Conservation (phyloP, 345 rosid genomes). For the Salix koriyanagi region DNA sequence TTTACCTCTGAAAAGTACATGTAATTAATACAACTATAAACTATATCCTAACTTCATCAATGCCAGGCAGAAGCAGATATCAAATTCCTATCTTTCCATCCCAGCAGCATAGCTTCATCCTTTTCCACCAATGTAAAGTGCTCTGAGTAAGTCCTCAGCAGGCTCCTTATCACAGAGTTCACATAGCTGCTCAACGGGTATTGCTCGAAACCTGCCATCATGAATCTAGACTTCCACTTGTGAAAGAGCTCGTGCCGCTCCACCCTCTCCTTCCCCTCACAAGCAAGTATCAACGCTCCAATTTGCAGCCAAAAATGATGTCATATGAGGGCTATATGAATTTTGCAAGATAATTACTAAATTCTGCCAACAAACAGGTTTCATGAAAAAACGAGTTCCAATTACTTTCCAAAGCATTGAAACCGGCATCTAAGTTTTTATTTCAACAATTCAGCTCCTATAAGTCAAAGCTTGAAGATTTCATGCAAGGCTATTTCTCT, state of each 20-base stretch:
- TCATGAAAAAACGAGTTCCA: no score
- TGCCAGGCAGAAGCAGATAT: conserved; percentile 73
- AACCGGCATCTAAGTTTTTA: no score
- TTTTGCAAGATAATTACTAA: no score
- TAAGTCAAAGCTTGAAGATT: no score
- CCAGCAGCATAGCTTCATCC: conserved; percentile 63
- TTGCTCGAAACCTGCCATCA: conserved; percentile 65
- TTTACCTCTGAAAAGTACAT: background rate
- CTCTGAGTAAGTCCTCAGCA: conserved; percentile 48
- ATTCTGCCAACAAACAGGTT: no score
- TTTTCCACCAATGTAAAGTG: conserved; percentile 49
- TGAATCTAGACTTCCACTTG: conserved; percentile 69
- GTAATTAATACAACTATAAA: background rate
- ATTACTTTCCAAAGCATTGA: no score
- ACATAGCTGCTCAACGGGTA: conserved; percentile 51
- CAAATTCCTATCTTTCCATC: conserved; percentile 61
- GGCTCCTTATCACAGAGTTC: conserved; percentile 46
- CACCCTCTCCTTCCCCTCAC: conserved; percentile 69
- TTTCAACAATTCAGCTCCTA: no score
- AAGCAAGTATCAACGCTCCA: conserved; percentile 23
- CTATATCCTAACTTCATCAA: conserved; percentile 14
- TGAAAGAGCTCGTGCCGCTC: conserved; percentile 67
- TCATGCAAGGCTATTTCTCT: no score
- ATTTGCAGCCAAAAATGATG: no score
- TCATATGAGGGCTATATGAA: no score